phyloP scores from a whole-genome alignment of 1,284 basidiomycete species.

The Vanrija pseudolonga region DNA sequence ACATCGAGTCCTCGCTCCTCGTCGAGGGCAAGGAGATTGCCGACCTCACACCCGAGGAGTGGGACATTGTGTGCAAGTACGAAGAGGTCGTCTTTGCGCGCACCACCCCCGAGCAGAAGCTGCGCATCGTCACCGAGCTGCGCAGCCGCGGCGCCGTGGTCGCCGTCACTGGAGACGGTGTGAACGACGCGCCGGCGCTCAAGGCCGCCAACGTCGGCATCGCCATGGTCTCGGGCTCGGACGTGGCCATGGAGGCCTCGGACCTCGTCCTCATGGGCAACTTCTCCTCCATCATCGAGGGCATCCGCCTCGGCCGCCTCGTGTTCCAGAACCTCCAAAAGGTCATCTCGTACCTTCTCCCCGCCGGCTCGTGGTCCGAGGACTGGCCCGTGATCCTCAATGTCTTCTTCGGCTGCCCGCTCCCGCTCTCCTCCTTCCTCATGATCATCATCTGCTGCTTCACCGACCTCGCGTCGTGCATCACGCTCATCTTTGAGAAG shows the following conservation, averaged over 20 bases:
- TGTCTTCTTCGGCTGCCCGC: slow-evolving; percentile 54
- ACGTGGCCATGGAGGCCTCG: slow-evolving; percentile 50
- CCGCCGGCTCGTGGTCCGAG: slow-evolving; percentile 58
- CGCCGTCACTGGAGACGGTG: slow-evolving; percentile 64
- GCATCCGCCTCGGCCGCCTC: slow-evolving; percentile 58
- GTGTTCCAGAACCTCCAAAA: slow-evolving; percentile 66
- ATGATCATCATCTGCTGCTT: slow-evolving; percentile 36
- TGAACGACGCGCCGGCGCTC: slow-evolving; percentile 63
- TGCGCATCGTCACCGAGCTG: slow-evolving; percentile 63
- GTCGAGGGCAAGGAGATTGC: slow-evolving; percentile 58
- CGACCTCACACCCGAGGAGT: slow-evolving; percentile 52
- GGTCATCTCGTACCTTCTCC: slow-evolving; percentile 46
- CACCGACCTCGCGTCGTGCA: slow-evolving; percentile 54
- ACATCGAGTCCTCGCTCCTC: slow-evolving; percentile 46
- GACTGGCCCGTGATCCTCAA: slow-evolving; percentile 63
- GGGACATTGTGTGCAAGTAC: slow-evolving; percentile 57
- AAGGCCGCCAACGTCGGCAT: slow-evolving; percentile 55
- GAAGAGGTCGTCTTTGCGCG: slow-evolving; percentile 69
- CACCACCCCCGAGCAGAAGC: slow-evolving; percentile 69
- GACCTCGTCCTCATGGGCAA: slow-evolving; percentile 45
- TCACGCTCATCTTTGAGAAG: slow-evolving; percentile 59
- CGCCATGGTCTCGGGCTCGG: slow-evolving; percentile 52
- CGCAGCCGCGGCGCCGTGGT: slow-evolving; percentile 57
- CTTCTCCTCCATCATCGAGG: slow-evolving; percentile 49
- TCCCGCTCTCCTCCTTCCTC: slow-evolving; percentile 56